phyloP scores from a whole-genome alignment of 305 asterid genomes.

The Fraxinus albicans region DNA sequence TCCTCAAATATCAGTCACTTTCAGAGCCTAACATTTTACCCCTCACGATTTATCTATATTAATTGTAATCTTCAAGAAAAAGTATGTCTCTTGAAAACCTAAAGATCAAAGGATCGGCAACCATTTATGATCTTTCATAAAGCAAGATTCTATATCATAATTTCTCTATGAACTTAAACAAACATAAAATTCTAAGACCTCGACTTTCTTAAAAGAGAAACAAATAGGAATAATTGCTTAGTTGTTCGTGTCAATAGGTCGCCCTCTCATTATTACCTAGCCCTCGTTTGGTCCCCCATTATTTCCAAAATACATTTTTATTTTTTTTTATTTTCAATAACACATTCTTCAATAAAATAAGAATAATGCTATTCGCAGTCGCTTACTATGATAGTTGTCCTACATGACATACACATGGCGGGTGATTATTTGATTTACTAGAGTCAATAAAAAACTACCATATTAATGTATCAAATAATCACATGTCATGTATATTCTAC shows the following conservation, averaged over 20 bases:
- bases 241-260: background rate
- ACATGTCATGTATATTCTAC: no score
- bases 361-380: no score
- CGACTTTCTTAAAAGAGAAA: background rate
- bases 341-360: no score
- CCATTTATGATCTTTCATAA: background rate
- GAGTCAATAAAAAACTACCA: no score
- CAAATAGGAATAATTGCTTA: background rate
- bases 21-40: background rate
- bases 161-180: background rate
- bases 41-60: background rate
- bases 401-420: no score
- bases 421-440: no score
- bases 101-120: background rate
- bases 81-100: background rate
- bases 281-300: no score
- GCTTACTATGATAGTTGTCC: no score
- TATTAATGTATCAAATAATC: no score
- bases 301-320: no score
- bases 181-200: background rate
- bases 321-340: no score
- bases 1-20: background rate
- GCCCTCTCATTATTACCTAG: background rate
- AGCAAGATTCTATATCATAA: background rate
- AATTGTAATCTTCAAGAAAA: background rate